Percentiles rank a stretch among this genome's conserved stretches.
Conservation (phyloP, 805 yeast genomes). For the Sugiyamaella mastotermitis region DNA sequence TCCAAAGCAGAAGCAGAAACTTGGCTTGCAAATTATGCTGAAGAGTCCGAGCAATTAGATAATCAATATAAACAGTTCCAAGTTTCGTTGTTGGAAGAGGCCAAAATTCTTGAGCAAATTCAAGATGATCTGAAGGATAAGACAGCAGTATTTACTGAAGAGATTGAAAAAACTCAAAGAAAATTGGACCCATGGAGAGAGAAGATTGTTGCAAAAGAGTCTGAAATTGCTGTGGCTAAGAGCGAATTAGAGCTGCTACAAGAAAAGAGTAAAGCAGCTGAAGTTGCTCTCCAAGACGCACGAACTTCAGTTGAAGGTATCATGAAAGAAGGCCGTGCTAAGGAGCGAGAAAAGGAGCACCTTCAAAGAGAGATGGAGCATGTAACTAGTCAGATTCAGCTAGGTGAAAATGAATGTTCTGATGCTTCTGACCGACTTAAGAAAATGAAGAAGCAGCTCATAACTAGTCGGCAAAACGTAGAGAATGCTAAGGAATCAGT, state of each 20-base stretch:
- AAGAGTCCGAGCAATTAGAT: constrained; percentile 40
- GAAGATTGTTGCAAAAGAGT: constrained; percentile 54
- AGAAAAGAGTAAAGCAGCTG: constrained; percentile 39
- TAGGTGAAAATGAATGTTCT: constrained; percentile 53
- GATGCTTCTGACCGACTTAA: constrained; percentile 45
- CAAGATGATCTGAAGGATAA: constrained; percentile 64
- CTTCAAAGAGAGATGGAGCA: constrained; percentile 45
- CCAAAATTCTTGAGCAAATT: constrained; percentile 51
- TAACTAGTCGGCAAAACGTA: constrained; percentile 52
- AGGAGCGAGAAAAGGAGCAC: constrained; percentile 41
- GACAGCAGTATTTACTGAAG: constrained; percentile 59
- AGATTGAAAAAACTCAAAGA: constrained; percentile 57
- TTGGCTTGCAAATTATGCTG: constrained; percentile 41
- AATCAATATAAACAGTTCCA: constrained; percentile 42
- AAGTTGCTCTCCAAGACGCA: constrained; percentile 40
- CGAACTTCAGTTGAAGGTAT: constrained; percentile 41
- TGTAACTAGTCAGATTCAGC: constrained; percentile 45
- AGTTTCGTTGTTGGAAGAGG: constrained; percentile 45
- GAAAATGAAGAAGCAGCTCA: constrained; percentile 49
- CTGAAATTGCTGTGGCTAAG: constrained; percentile 57
- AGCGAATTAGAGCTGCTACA: constrained; percentile 57
- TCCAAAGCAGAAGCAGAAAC: constrained; percentile 40
- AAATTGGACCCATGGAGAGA: constrained; percentile 80
- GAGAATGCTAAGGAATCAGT: constrained; percentile 61
- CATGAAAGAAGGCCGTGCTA: constrained; percentile 43